A percentile compares a stretch with the other conserved stretches of the same genome.
phyloP scores from a whole-genome alignment of 495 filamentous ascomycete genomes.

The Immersiella caudata region DNA sequence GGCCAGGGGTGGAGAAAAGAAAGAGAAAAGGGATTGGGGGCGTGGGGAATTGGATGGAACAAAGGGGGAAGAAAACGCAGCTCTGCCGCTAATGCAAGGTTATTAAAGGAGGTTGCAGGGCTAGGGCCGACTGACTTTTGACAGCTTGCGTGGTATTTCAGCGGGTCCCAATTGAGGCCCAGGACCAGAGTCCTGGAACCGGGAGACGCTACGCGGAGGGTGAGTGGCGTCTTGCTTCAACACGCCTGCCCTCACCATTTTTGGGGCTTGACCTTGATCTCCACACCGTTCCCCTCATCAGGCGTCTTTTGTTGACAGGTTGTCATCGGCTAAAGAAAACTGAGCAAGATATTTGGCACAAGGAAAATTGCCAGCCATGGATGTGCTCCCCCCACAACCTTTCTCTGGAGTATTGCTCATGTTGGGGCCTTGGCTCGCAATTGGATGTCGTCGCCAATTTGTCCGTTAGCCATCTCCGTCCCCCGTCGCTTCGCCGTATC shows the following conservation, averaged over 20 bases:
- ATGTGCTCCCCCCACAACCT: background rate
- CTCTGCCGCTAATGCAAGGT: constrained; percentile 47
- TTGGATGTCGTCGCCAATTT: background rate
- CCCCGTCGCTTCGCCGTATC: background rate
- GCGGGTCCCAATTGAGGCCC: background rate
- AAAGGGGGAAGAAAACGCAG: constrained; percentile 10
- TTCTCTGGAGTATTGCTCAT: background rate
- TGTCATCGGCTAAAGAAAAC: too few species aligned
- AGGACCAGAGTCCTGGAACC: background rate
- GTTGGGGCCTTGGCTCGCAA: background rate
- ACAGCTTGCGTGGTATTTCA: background rate
- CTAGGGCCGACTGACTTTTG: constrained; percentile 21
- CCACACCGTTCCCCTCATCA: too few species aligned
- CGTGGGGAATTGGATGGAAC: constrained; percentile 8
- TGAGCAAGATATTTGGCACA: too few species aligned
- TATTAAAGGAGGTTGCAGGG: constrained; percentile 38
- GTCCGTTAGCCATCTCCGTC: background rate
- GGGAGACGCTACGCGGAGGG: background rate
- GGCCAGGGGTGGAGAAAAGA: constrained; percentile 18
- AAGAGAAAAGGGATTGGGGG: background rate
- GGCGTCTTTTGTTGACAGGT: too few species aligned
- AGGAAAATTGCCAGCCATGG: too few species aligned
- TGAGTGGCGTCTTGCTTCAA: background rate
- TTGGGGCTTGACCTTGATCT: background rate
- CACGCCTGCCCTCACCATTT: background rate